phyloP scores from a whole-genome alignment of 345 rosid genomes.

The Chamaenerion angustifolium region DNA sequence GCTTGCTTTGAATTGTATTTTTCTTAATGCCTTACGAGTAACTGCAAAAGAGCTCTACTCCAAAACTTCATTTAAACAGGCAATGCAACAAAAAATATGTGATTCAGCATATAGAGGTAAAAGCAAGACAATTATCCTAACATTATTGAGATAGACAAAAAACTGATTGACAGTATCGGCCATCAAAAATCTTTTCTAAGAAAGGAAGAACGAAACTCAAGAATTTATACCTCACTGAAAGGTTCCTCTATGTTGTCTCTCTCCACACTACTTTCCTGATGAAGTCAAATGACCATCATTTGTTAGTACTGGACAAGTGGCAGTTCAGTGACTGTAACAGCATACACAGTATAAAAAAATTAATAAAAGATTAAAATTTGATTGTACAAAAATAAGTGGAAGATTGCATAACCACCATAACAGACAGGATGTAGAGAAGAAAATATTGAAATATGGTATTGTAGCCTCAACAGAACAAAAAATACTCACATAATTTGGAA shows the following conservation, averaged over 20 bases:
- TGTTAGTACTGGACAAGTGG: background rate
- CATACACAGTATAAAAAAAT: background rate
- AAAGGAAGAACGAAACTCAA: background rate
- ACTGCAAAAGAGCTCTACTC: too few relatives aligned
- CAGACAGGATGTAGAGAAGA: too few relatives aligned
- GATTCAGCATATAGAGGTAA: too few relatives aligned
- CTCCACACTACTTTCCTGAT: conserved; percentile 91
- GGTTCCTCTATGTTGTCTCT: conserved; percentile 79
- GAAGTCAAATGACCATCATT: conserved; percentile 2
- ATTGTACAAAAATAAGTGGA: background rate
- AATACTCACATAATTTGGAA: conserved; percentile 84
- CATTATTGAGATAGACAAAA: too few relatives aligned
- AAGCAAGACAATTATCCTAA: too few relatives aligned
- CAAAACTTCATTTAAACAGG: too few relatives aligned
- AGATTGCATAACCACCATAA: conserved; percentile 2
- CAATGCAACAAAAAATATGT: too few relatives aligned
- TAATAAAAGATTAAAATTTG: background rate
- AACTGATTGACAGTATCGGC: background rate
- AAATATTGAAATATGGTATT: too few relatives aligned
- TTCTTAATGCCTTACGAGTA: too few relatives aligned
- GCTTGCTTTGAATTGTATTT: too few relatives aligned
- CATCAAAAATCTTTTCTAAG: conserved; percentile 5
- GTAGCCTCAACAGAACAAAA: too few relatives aligned
- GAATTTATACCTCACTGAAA: conserved; percentile 59
- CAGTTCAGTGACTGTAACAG: background rate